Base-by-base conservation (phyloP, 1,284 basidiomycete genomes). In the Sutorius eximius region DNA sequence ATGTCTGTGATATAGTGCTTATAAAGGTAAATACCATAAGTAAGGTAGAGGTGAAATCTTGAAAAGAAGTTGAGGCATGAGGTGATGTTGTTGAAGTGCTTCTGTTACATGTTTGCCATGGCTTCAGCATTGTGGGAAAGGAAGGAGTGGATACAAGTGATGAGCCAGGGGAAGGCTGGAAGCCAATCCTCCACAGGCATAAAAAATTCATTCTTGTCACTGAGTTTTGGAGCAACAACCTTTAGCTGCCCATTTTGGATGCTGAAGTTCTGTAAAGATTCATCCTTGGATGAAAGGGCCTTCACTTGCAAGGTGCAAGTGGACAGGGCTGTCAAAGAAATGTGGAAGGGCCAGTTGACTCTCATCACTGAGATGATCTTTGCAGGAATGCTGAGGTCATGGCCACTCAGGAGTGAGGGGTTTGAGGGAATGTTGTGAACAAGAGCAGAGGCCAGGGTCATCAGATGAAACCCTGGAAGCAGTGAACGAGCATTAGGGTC, bases 61-160 rank as follows among this genome's bases (percentile, higher is more conserved):
- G 22, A 3, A 1, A 40, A 40, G 6, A 40, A 40, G 20, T 40
- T 10, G 0, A 40, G 18, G 0, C 5, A 0, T 3, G 20, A 20
- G 5, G 20, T 20, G 5, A 40, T 6, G 6, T 12, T 0, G 2
- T 12, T 3, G 3, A 40, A 40, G 12, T 40, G 38, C 1, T n/a
- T 46, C 29, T 13, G 30, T 11, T 45, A 56, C 10, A 73, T 56
- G 8, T 22, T 13, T 13, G 20, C 38, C 10, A 40, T n/a, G 3
- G 12, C 11, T 6, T 22, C 18, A 2, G 1, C 38, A 7, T 11
- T 18, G 20, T 20, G 18, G 7, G 38, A n/a, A 3, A 61, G 50
- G 1, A 33, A 20, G 64, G 22, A 24, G 22, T 5, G 22, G 5
- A 24, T 24, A 5, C 22, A 24, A 24, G 22, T 3, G 22, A 24